Evolutionary conservation across 148 eudicot genomes (phyloP).

Genomic region (Mesembryanthemum crystallinum): DNA sequence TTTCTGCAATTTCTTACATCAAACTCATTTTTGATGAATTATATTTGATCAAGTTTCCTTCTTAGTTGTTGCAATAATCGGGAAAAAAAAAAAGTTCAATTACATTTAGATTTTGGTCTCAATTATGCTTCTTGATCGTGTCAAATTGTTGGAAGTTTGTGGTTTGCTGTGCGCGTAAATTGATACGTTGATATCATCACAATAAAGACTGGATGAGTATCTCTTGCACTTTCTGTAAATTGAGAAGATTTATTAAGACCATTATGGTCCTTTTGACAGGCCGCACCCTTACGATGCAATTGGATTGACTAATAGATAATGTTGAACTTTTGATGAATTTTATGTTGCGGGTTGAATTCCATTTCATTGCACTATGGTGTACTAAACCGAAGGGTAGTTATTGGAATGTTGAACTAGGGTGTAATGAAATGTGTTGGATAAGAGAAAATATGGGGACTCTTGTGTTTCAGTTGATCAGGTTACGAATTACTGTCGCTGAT

Average conservation of each 20-base stretch:
- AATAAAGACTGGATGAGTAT: too few relatives aligned
- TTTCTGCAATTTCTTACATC: neutral
- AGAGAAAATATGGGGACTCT: neutral
- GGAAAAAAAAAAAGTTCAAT: neutral
- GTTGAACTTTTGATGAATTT: slow-evolving; percentile 5
- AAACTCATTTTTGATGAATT: neutral
- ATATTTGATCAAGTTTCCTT: neutral
- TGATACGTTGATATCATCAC: too few relatives aligned
- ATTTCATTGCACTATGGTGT: neutral
- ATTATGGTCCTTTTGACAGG: too few relatives aligned
- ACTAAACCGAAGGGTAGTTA: neutral
- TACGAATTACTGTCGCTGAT: slow-evolving; percentile 1
- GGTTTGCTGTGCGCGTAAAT: too few relatives aligned
- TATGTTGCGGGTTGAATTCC: neutral
- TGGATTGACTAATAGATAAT: neutral
- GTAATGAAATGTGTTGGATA: neutral
- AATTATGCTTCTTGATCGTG: neutral
- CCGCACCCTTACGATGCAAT: too few relatives aligned
- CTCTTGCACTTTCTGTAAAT: too few relatives aligned
- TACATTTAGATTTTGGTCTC: neutral
- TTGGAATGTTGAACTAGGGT: neutral
- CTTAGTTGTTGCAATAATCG: neutral
- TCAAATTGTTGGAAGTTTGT: too few relatives aligned
- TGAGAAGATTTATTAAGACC: too few relatives aligned
- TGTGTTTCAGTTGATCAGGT: neutral